These are phyloP conservation scores for Clausena lansium DNA, from an alignment of 345 rosid genomes.

Conservation along the genomic window DNA sequence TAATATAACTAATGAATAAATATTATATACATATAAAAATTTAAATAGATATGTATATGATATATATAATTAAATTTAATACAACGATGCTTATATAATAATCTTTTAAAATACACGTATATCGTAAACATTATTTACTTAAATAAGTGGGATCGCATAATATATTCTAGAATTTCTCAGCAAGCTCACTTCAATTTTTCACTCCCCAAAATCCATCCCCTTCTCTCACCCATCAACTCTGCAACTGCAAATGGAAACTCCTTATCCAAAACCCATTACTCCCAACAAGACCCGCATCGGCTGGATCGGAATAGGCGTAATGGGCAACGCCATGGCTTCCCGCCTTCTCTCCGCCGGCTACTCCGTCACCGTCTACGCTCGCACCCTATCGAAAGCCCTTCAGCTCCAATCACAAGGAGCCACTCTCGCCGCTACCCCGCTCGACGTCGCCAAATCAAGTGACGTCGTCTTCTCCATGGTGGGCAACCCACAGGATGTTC, in stretches of 20 bases:
- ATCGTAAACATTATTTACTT: too few relatives aligned
- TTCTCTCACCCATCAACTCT: not conserved
- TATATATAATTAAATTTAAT: too few relatives aligned
- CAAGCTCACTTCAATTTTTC: not conserved
- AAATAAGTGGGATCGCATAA: too few relatives aligned
- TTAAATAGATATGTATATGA: too few relatives aligned
- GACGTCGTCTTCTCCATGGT: slow-evolving; percentile 53
- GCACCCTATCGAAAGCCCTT: slow-evolving; percentile 38
- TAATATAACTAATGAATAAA: too few relatives aligned
- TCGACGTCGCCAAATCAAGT: slow-evolving; percentile 22
- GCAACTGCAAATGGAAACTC: slow-evolving; percentile 29
- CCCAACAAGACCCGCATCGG: slow-evolving; percentile 43
- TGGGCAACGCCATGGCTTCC: slow-evolving; percentile 54
- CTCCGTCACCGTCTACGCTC: slow-evolving; percentile 42
- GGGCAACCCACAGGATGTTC: slow-evolving; percentile 53
- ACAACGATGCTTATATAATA: too few relatives aligned
- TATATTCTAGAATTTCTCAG: too few relatives aligned
- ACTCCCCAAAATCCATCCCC: not conserved
- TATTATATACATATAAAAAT: too few relatives aligned
- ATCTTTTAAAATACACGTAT: too few relatives aligned
- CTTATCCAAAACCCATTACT: slow-evolving; percentile 38
- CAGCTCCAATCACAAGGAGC: slow-evolving; percentile 41
- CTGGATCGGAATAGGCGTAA: slow-evolving; percentile 55
- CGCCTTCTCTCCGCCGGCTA: slow-evolving; percentile 52
- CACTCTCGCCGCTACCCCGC: slow-evolving; percentile 30